These are phyloP conservation scores for Alternaria sp. DNA, from an alignment of 2,329 filamentous ascomycete genomes.

Conservation along the genomic window DNA sequence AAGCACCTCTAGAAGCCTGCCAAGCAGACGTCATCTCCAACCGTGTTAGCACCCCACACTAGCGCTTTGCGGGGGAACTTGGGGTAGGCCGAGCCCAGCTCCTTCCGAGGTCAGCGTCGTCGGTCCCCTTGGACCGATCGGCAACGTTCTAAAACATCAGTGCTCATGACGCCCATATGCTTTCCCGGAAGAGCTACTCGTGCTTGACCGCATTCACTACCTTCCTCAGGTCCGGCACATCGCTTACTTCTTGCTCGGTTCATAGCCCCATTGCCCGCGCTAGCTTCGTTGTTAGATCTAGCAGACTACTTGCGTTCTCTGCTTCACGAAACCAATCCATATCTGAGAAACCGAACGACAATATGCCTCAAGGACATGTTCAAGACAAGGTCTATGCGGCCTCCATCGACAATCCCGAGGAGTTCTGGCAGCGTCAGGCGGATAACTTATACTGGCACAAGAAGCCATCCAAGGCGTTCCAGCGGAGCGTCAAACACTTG, in stretches of 20 bases:
- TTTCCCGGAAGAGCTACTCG: background rate
- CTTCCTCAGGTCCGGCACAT: background rate
- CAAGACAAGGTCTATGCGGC: slow-evolving; percentile 59
- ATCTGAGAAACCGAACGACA: background rate
- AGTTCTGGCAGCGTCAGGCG: slow-evolving; percentile 79
- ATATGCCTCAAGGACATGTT: slow-evolving; percentile 28
- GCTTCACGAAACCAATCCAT: background rate
- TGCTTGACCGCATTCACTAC: background rate
- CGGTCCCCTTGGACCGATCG: slow-evolving; percentile 11
- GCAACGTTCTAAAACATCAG: background rate
- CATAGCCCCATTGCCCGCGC: background rate
- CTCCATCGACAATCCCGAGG: slow-evolving; percentile 72
- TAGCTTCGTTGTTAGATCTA: background rate
- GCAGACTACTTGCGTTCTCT: background rate
- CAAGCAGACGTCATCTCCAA: background rate
- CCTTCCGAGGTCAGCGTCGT: slow-evolving; percentile 9
- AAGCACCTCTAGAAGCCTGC: background rate
- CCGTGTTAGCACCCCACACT: slow-evolving; percentile 9
- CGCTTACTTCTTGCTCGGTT: background rate
- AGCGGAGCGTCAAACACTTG: slow-evolving; percentile 67
- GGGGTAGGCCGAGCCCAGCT: slow-evolving; percentile 3
- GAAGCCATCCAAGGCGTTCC: slow-evolving; percentile 69
- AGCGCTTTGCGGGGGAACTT: slow-evolving; percentile 11
- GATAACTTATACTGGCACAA: slow-evolving; percentile 81
- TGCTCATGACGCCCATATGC: background rate